A percentile compares a stretch with the other conserved stretches of the same genome.
Evolutionary conservation across 441 rosid genomes (phyloP).

Genomic region (Croton setiger): DNA sequence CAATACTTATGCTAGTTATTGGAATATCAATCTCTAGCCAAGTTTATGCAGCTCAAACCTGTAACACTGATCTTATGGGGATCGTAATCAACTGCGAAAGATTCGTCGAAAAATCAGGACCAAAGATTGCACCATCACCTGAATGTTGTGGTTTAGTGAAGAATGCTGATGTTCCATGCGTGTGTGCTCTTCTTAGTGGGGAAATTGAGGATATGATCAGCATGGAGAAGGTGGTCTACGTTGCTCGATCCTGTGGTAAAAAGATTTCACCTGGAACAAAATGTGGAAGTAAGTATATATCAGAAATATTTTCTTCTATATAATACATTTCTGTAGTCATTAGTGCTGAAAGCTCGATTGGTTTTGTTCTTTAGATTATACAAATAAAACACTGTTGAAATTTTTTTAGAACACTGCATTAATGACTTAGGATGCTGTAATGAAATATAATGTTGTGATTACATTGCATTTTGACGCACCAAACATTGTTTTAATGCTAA

Average conservation of each 20-base stretch:
- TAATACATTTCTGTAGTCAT: too few relatives aligned
- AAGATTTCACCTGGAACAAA: constrained; percentile 27
- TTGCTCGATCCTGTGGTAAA: constrained; percentile 33
- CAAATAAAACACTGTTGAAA: too few relatives aligned
- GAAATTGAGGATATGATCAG: constrained; percentile 21
- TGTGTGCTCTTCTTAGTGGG: constrained; percentile 24
- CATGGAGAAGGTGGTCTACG: constrained; percentile 33
- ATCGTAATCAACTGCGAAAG: constrained; percentile 13
- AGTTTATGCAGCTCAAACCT: constrained; percentile 1
- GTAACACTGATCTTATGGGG: background rate
- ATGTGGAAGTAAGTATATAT: constrained; percentile 35
- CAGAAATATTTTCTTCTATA: background rate
- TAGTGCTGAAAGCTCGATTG: too few relatives aligned
- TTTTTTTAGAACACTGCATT: too few relatives aligned
- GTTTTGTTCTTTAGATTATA: too few relatives aligned
- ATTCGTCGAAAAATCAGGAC: constrained; percentile 20
- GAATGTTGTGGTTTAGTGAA: constrained; percentile 26
- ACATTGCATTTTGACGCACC: too few relatives aligned
- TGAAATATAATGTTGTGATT: too few relatives aligned
- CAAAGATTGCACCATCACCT: constrained; percentile 21
- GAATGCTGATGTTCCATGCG: constrained; percentile 21
- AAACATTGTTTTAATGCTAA: background rate
- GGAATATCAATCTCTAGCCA: background rate
- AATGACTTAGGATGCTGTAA: too few relatives aligned
- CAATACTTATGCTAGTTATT: background rate